Evolutionary conservation across 202 grass and related monocot genomes (phyloP), one percentile per base, ranked within the genome.

Genomic region (Eragrostis tef): DNA sequence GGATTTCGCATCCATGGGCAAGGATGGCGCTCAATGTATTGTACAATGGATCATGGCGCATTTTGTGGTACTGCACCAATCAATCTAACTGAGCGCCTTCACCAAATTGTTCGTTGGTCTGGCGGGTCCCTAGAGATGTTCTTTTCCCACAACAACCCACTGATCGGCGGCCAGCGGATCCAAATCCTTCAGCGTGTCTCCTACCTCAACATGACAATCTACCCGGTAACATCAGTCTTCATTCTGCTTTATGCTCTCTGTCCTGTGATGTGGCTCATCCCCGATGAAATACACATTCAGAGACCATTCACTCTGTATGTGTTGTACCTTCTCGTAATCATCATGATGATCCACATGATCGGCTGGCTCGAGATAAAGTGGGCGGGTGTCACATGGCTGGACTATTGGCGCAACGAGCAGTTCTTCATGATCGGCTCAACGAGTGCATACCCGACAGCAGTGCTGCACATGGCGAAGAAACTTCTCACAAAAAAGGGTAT

Each of bases 181-280:
- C 72, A 70, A 6, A 41, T 80, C 27, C 46, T 88, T 14, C 91
- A 93, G 7, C 54, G 91, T 6, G 29, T 88, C 0, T 36, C 88
- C 5, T 93, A 93, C 75, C 52, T 93, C 45, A 86, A 93, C 67
- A 73, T 87, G 46, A 87, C 82, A 2, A 67, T 86, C 48, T 93
- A 90, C 49, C 88, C 88, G 39, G 49, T 93, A 19, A 92, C 92
- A 76, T 94, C 92, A 47, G 57, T 92, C 67, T 94, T 94, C 60
- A 84, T 94, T 44, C 67, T 89, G 14, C 16, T 89, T 29, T 94
- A 86, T 77, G 36, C 87, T 69, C 51, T 94, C 12, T 60, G 90
- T 43, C 92, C 92, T 0, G 87, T 91, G 51, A 81, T 94, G 86
- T 94, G 89, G 75, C 92, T 94, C 44, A 81, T 86, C 58, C 88